Conservation (phyloP, 768 basidiomycete genomes). For the Hemileccinum impolitum region DNA sequence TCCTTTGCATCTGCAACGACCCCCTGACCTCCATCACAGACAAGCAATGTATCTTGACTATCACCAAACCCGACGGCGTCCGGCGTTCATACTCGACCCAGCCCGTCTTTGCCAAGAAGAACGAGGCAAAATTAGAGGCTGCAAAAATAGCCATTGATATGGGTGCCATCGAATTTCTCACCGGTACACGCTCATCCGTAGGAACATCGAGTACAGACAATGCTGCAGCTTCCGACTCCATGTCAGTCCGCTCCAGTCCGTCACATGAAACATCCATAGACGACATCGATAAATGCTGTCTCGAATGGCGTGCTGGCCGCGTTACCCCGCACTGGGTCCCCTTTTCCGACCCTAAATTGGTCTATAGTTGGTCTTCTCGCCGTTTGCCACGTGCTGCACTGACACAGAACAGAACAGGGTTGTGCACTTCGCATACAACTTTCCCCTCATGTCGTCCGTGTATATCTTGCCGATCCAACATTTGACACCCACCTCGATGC, state of each 20-base stretch:
- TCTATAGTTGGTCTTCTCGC: conserved; percentile 37
- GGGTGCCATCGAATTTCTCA: conserved; percentile 54
- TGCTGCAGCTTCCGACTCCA: background rate
- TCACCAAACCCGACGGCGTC: conserved; percentile 51
- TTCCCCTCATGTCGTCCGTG: conserved; percentile 44
- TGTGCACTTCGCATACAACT: conserved; percentile 56
- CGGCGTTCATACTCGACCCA: conserved; percentile 54
- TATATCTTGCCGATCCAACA: conserved; percentile 48
- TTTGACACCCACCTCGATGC: conserved; percentile 44
- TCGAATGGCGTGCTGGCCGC: conserved; percentile 50
- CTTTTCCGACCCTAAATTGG: conserved; percentile 44
- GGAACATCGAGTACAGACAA: no score
- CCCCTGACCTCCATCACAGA: conserved; percentile 31
- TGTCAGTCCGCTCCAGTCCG: background rate
- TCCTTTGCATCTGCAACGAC: background rate
- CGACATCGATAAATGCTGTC: conserved; percentile 53
- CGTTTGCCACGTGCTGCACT: background rate
- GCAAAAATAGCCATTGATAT: conserved; percentile 54
- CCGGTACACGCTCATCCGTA: background rate
- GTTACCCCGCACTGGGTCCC: conserved; percentile 53
- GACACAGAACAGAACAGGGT: conserved; percentile 41
- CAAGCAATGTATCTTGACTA: conserved; percentile 60
- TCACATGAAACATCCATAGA: conserved; percentile 22
- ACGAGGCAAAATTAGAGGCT: conserved; percentile 52
- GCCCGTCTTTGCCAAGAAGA: conserved; percentile 40